Evolutionary conservation across 2,329 filamentous ascomycete genomes (phyloP).

Genomic region (Aspergillus puulaauensis): DNA sequence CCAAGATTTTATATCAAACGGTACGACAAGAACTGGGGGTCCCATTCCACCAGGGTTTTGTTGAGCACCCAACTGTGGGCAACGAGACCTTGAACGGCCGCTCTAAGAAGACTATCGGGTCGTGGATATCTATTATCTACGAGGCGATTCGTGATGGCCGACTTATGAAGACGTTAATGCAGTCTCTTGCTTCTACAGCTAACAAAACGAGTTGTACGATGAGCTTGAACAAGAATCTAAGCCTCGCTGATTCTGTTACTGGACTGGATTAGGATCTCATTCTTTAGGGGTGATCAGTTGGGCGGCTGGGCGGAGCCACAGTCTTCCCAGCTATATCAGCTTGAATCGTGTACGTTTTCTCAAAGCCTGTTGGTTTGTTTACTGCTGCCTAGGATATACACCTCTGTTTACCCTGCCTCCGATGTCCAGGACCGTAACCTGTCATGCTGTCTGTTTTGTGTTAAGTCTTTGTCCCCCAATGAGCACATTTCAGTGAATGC

Average conservation of each 20-base stretch:
- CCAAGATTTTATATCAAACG: conserved; percentile 31
- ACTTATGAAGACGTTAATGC: conserved; percentile 9
- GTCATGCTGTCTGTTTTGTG: background rate
- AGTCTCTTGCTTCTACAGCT: background rate
- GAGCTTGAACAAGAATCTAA: background rate
- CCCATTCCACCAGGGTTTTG: conserved; percentile 28
- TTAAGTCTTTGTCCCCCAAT: background rate
- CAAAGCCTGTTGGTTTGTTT: background rate
- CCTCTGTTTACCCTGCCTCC: background rate
- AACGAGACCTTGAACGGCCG: conserved; percentile 15
- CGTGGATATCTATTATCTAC: conserved; percentile 17
- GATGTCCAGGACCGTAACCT: background rate
- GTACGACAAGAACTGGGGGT: conserved; percentile 33
- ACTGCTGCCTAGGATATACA: background rate
- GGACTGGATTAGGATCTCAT: conserved; percentile 1
- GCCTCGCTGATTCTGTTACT: background rate
- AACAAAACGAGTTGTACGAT: background rate
- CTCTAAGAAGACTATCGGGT: conserved; percentile 27
- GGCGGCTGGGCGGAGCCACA: background rate
- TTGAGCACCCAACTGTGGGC: conserved; percentile 22
- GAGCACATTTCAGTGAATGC: background rate
- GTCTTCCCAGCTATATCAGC: background rate
- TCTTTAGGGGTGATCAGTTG: background rate
- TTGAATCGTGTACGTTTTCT: background rate
- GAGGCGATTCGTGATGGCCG: conserved; percentile 15